Evolutionary conservation across 2,329 filamentous ascomycete genomes (phyloP).

Genomic region (Myriangium duriaei): DNA sequence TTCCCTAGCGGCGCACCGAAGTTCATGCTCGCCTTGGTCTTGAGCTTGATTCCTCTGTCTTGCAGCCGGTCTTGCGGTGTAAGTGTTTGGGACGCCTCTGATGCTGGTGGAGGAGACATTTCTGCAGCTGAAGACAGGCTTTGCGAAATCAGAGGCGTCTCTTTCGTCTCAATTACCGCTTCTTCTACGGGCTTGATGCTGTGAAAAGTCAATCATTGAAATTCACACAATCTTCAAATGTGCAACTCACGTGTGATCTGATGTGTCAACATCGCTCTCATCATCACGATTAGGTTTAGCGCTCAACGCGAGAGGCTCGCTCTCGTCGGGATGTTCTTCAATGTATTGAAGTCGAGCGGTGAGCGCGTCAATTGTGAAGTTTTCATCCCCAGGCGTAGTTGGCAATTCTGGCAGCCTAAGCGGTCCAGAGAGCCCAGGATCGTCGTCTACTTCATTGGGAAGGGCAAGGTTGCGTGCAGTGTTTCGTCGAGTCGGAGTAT

Average conservation of each 20-base stretch:
- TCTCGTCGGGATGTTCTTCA: slow-evolving; percentile 20
- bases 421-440: slow-evolving; percentile 21
- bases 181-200: background rate
- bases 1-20: slow-evolving; percentile 25
- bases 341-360: slow-evolving; percentile 22
- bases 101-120: slow-evolving; percentile 9
- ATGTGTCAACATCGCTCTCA: slow-evolving; percentile 5
- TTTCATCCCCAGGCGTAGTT: slow-evolving; percentile 19
- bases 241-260: slow-evolving; percentile 3
- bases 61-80: slow-evolving; percentile 14
- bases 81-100: slow-evolving; percentile 8
- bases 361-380: slow-evolving; percentile 25
- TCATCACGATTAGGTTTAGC: slow-evolving; percentile 3
- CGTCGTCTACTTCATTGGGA: slow-evolving; percentile 20
- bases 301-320: slow-evolving; percentile 19
- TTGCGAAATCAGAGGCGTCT: slow-evolving; percentile 2
- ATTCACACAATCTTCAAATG: background rate
- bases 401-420: slow-evolving; percentile 25
- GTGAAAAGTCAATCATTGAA: background rate
- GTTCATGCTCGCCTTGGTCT: slow-evolving; percentile 24
- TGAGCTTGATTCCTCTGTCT: slow-evolving; percentile 25
- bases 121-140: slow-evolving; percentile 5
- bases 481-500: slow-evolving; percentile 25
- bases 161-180: background rate
- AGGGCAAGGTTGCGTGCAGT: slow-evolving; percentile 23